A percentile compares a stretch with the other conserved stretches of the same genome.
Evolutionary conservation across 345 rosid genomes (phyloP).

Genomic region (Arabidopsis suecica): DNA sequence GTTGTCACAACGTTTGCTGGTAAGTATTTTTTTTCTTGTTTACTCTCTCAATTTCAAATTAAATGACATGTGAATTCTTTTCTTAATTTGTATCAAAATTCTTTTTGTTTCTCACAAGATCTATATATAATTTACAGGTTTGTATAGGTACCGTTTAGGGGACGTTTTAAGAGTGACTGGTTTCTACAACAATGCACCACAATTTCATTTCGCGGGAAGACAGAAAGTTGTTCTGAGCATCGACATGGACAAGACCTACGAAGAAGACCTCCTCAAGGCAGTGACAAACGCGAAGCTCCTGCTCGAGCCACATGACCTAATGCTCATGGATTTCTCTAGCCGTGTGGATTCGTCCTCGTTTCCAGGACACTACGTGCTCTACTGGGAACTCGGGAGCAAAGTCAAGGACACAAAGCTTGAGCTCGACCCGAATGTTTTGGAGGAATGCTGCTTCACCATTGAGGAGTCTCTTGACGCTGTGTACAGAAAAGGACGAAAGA

Average conservation of each 20-base stretch:
- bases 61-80: not conserved
- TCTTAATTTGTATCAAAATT: not conserved
- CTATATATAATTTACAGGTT: slow-evolving; percentile 51
- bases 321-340: slow-evolving; percentile 79
- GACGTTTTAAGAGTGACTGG: slow-evolving; percentile 79
- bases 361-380: slow-evolving; percentile 85
- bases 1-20: slow-evolving; percentile 84
- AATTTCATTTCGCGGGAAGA: slow-evolving; percentile 69
- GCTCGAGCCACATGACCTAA: slow-evolving; percentile 62
- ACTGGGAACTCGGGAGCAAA: slow-evolving; percentile 67
- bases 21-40: slow-evolving; percentile 28
- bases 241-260: slow-evolving; percentile 83
- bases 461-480: slow-evolving; percentile 78
- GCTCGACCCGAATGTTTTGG: slow-evolving; percentile 53
- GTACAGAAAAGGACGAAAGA: slow-evolving; percentile 63
- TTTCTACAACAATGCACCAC: slow-evolving; percentile 80
- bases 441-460: slow-evolving; percentile 66
- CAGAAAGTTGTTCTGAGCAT: slow-evolving; percentile 78
- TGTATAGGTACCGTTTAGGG: slow-evolving; percentile 77
- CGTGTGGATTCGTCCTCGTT: slow-evolving; percentile 63
- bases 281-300: slow-evolving; percentile 59
- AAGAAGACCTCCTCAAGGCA: slow-evolving; percentile 78
- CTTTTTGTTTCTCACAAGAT: not conserved
- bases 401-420: slow-evolving; percentile 40
- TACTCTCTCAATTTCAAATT: not conserved